phyloP scores from a whole-genome alignment of 495 filamentous ascomycete species.

The Talaromyces nanjingensis region DNA sequence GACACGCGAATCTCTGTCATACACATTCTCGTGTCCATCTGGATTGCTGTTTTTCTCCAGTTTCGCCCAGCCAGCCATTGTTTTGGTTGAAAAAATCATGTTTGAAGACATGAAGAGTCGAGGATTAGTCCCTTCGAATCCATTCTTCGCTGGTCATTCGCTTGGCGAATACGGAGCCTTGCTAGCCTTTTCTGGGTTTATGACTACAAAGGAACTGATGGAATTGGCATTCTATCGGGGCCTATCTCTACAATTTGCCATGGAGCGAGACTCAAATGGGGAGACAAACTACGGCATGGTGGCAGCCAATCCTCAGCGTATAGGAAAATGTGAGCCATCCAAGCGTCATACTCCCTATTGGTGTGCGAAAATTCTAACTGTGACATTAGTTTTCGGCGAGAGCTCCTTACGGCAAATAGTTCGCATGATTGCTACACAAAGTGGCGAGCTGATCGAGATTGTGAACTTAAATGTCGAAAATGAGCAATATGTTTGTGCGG shows the following conservation, averaged over 20 bases:
- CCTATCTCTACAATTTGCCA: slow-evolving; percentile 31
- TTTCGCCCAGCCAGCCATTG: slow-evolving; percentile 36
- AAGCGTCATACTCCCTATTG: background rate
- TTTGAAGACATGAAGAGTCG: slow-evolving; percentile 25
- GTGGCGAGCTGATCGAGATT: slow-evolving; percentile 27
- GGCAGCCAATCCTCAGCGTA: slow-evolving; percentile 31
- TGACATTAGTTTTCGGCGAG: slow-evolving; percentile 17
- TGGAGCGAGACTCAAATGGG: slow-evolving; percentile 22
- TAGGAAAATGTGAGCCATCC: slow-evolving; percentile 15
- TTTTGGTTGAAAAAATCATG: slow-evolving; percentile 27
- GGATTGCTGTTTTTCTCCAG: slow-evolving; percentile 33
- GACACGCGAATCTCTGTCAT: slow-evolving; percentile 17
- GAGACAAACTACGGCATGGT: slow-evolving; percentile 30
- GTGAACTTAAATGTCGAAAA: slow-evolving; percentile 36
- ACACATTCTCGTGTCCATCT: slow-evolving; percentile 23
- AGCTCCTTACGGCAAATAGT: slow-evolving; percentile 17
- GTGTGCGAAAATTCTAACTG: background rate
- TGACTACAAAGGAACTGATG: slow-evolving; percentile 22
- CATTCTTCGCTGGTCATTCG: slow-evolving; percentile 34
- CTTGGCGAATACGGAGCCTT: slow-evolving; percentile 35
- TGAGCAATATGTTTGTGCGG: slow-evolving; percentile 39
- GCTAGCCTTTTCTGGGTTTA: slow-evolving; percentile 18
- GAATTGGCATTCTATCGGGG: slow-evolving; percentile 35
- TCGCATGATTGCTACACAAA: slow-evolving; percentile 16
- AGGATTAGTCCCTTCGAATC: slow-evolving; percentile 20